These are phyloP conservation scores for Chamaenerion angustifolium DNA, from an alignment of 345 rosid genomes.

Conservation along the genomic window DNA sequence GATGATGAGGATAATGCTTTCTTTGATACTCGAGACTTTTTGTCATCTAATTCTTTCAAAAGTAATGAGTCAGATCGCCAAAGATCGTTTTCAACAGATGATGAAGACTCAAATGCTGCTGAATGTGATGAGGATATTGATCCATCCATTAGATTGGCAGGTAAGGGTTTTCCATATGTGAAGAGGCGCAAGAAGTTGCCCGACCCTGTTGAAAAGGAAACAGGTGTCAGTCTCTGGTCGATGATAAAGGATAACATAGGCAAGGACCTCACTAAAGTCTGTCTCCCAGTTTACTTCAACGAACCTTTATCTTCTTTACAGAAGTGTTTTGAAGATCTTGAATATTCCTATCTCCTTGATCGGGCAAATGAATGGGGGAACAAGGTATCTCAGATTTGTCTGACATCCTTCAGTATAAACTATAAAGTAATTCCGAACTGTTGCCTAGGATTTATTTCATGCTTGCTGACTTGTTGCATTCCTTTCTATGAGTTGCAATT, in stretches of 20 bases:
- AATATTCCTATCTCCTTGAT: constrained; percentile 84
- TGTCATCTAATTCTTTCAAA: constrained; percentile 78
- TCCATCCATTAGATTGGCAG: constrained; percentile 45
- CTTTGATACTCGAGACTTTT: constrained; percentile 93
- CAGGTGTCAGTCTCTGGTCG: constrained; percentile 93
- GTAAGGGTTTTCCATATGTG: constrained; percentile 42
- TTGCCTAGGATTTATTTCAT: too few species aligned
- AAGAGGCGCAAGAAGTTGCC: constrained; percentile 90
- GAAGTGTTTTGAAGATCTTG: constrained; percentile 94
- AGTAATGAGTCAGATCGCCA: constrained; percentile 73
- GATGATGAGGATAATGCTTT: constrained; percentile 81
- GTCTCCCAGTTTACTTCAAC: constrained; percentile 98
- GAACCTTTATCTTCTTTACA: constrained; percentile 97
- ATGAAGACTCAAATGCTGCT: constrained; percentile 33
- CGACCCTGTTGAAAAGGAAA: constrained; percentile 86
- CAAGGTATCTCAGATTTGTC: constrained; percentile 25
- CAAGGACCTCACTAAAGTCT: constrained; percentile 94
- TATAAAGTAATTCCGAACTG: background rate
- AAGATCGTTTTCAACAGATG: constrained; percentile 72
- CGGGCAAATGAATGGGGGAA: constrained; percentile 91
- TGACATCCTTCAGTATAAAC: background rate
- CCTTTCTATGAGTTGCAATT: too few species aligned
- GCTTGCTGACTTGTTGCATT: too few species aligned
- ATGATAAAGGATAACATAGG: constrained; percentile 99
- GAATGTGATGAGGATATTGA: constrained; percentile 61